Conservation (phyloP, 225 moss, liverwort and hornwort genomes). For the Bryoerythrophyllum caledonicum region DNA sequence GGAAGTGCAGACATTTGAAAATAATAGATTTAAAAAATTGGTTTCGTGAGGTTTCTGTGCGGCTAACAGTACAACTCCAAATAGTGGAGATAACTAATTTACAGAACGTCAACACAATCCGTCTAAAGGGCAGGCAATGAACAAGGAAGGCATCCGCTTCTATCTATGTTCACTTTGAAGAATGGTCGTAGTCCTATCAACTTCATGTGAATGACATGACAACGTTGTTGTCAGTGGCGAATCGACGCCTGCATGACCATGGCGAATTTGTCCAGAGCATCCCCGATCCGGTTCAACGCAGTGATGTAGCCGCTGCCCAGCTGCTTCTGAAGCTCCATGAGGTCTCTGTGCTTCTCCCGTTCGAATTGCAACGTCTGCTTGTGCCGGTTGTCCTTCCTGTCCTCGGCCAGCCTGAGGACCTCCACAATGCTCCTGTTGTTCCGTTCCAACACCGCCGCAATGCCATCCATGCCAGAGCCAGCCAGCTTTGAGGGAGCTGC, state of each 20-base stretch:
- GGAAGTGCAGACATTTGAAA: not conserved
- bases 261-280: constrained; percentile 84
- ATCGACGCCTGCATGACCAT: constrained; percentile 82
- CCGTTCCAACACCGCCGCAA: constrained; percentile 77
- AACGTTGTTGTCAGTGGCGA: constrained; percentile 38
- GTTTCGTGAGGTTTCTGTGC: constrained; percentile 3
- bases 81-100: constrained; percentile 42
- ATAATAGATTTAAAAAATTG: not conserved
- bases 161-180: constrained; percentile 5
- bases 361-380: constrained; percentile 87
- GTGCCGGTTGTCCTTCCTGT: constrained; percentile 78
- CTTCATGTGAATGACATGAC: too few species aligned
- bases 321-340: constrained; percentile 77
- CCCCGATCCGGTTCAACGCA: constrained; percentile 88
- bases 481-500: constrained; percentile 36
- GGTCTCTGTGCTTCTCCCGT: constrained; percentile 82
- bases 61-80: constrained; percentile 51
- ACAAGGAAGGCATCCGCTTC: too few species aligned
- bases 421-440: constrained; percentile 77
- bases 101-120: constrained; percentile 32
- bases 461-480: constrained; percentile 63
- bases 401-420: constrained; percentile 71
- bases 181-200: not conserved
- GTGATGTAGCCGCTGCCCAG: constrained; percentile 85
- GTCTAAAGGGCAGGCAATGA: not conserved